Percentiles rank a stretch among this genome's conserved stretches.
Evolutionary conservation across 208 protist species (phyloP).

Genomic region (Herpetomonas samuelpessoai): DNA sequence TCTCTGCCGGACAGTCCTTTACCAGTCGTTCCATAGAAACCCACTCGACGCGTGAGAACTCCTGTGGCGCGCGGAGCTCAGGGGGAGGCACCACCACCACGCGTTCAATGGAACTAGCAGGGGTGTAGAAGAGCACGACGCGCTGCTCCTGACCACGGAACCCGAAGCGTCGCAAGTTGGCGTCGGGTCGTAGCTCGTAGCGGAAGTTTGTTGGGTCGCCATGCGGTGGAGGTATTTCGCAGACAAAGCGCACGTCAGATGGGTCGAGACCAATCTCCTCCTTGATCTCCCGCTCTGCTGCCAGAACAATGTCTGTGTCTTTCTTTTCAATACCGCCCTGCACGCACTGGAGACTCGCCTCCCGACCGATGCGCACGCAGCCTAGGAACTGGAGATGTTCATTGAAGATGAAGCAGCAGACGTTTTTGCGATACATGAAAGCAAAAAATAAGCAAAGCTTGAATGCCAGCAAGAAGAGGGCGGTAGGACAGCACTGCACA

Average conservation of each 20-base stretch:
- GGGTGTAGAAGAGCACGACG: slow-evolving; percentile 68
- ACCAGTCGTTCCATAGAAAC: slow-evolving; percentile 33
- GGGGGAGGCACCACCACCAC: slow-evolving; percentile 58
- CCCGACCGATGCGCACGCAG: slow-evolving; percentile 43
- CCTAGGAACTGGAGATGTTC: slow-evolving; percentile 58
- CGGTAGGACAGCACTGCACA: no score
- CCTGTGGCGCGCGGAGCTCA: slow-evolving; percentile 38
- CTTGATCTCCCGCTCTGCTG: slow-evolving; percentile 62
- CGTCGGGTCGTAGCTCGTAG: slow-evolving; percentile 42
- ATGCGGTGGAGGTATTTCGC: slow-evolving; percentile 61
- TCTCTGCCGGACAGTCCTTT: slow-evolving; percentile 28
- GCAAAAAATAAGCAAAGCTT: neutral
- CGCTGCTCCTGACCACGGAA: slow-evolving; percentile 79
- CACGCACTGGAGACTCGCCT: slow-evolving; percentile 63
- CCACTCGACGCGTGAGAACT: slow-evolving; percentile 59
- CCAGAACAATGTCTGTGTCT: slow-evolving; percentile 48
- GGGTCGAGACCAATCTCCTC: slow-evolving; percentile 70
- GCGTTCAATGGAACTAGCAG: slow-evolving; percentile 31
- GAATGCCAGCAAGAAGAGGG: neutral
- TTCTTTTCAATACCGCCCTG: slow-evolving; percentile 71
- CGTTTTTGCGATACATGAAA: slow-evolving; percentile 78
- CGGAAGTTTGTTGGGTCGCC: slow-evolving; percentile 62
- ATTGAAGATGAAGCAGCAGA: slow-evolving; percentile 76
- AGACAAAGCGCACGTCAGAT: slow-evolving; percentile 51
- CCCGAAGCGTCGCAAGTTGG: slow-evolving; percentile 63